Percentiles rank a stretch among this genome's conserved stretches.
Conservation (phyloP, 139 green algal species). For the Chlamydomonas schloesseri region DNA sequence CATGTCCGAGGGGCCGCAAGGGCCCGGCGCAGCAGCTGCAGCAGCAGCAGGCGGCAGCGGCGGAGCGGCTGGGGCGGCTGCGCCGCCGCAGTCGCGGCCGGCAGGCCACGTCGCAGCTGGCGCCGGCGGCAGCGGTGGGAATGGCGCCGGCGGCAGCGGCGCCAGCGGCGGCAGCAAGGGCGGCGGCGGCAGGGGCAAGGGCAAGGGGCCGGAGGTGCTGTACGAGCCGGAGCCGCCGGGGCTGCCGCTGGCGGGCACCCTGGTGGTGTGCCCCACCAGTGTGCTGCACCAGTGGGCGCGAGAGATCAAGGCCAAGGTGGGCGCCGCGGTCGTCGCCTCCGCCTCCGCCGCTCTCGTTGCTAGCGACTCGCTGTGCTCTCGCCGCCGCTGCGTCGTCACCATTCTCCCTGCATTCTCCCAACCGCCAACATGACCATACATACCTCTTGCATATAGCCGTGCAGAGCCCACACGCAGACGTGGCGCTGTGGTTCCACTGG, state of each 20-base stretch:
- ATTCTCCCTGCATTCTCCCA: no score
- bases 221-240: slow-evolving; percentile 22
- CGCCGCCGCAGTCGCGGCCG: not conserved
- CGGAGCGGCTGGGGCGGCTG: not conserved
- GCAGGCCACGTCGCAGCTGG: not conserved
- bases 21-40: no score
- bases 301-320: slow-evolving; percentile 78
- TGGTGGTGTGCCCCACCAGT: slow-evolving; percentile 88
- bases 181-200: not conserved
- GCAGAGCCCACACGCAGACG: no score
- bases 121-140: not conserved
- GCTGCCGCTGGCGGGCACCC: slow-evolving; percentile 70
- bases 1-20: not conserved
- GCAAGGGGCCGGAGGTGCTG: not conserved
- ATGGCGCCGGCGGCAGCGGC: not conserved
- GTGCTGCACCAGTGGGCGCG: slow-evolving; percentile 90
- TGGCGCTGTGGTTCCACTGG: no score
- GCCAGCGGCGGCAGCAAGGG: not conserved
- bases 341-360: no score
- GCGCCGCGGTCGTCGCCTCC: no score
- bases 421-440: no score
- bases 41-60: not conserved
- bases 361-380: no score
- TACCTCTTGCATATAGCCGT: no score
- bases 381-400: no score